Evolutionary conservation across 192 early-diverging fungal genomes (phyloP).

Genomic region (Coemansia sp.): DNA sequence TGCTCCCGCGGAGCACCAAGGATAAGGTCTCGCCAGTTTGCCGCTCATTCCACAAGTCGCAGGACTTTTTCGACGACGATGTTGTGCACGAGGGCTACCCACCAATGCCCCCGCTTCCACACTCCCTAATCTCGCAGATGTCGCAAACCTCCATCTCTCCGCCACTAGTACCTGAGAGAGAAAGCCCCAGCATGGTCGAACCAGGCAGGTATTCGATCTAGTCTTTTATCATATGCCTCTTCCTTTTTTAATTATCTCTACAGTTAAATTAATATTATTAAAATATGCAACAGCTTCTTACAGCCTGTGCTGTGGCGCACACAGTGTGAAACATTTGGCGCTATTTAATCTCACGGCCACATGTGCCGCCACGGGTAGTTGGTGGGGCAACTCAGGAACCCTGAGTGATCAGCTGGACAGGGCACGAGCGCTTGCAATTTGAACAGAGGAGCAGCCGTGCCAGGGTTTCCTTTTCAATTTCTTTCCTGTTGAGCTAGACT

Average conservation of each 20-base stretch:
- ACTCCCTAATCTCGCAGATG: neutral
- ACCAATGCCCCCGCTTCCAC: constrained; percentile 2
- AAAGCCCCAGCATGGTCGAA: neutral
- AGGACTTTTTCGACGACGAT: constrained; percentile 11
- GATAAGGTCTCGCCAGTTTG: constrained; percentile 13
- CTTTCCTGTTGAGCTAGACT: neutral
- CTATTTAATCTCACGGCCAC: constrained; percentile 6
- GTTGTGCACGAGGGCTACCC: neutral
- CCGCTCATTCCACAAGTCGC: constrained; percentile 25
- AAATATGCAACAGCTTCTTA: neutral
- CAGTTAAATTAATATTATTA: neutral
- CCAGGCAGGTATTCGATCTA: neutral
- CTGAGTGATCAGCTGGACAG: constrained; percentile 7
- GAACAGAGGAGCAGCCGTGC: neutral
- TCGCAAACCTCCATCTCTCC: constrained; percentile 7
- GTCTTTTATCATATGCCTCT: neutral
- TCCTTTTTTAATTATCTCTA: neutral
- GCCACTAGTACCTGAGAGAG: neutral
- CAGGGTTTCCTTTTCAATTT: neutral
- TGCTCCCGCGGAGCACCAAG: constrained; percentile 33
- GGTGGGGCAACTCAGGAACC: neutral
- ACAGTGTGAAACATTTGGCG: constrained; percentile 4
- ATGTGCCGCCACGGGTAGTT: neutral
- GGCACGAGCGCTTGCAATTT: neutral
- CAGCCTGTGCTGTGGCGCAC: neutral